Evolutionary conservation across 2,329 filamentous ascomycete species (phyloP).

Genomic region (Berkeleyomyces basicola): DNA sequence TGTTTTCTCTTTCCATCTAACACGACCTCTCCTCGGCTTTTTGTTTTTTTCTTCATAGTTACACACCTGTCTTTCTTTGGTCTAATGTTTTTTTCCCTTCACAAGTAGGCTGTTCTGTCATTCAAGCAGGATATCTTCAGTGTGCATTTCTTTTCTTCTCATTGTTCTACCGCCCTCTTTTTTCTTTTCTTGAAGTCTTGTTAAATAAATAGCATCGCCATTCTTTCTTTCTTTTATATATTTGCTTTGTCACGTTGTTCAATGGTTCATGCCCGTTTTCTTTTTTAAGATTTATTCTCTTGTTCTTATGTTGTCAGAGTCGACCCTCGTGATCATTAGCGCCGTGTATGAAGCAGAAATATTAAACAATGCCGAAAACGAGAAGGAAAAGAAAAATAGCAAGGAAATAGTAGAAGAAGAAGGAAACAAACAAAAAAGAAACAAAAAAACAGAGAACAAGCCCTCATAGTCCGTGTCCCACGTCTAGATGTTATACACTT

Average conservation of each 20-base stretch:
- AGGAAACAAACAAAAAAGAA: slow-evolving; percentile 1
- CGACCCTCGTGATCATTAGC: background rate
- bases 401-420: background rate
- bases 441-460: background rate
- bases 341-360: background rate
- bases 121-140: background rate
- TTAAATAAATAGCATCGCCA: background rate
- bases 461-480: background rate
- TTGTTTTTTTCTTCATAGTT: background rate
- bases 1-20: background rate
- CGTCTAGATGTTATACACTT: background rate
- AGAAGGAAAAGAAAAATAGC: background rate
- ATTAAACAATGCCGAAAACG: background rate
- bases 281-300: background rate
- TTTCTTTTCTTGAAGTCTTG: background rate
- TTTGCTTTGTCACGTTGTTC: background rate
- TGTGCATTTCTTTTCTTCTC: background rate
- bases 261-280: background rate
- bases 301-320: background rate
- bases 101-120: background rate
- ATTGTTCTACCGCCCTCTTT: background rate
- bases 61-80: too few species aligned
- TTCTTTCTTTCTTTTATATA: background rate
- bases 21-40: background rate
- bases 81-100: too few species aligned